Evolutionary conservation across 2,329 filamentous ascomycete genomes (phyloP), one percentile per base, ranked within the genome.

Genomic region (Pseudogymnoascus sp.): DNA sequence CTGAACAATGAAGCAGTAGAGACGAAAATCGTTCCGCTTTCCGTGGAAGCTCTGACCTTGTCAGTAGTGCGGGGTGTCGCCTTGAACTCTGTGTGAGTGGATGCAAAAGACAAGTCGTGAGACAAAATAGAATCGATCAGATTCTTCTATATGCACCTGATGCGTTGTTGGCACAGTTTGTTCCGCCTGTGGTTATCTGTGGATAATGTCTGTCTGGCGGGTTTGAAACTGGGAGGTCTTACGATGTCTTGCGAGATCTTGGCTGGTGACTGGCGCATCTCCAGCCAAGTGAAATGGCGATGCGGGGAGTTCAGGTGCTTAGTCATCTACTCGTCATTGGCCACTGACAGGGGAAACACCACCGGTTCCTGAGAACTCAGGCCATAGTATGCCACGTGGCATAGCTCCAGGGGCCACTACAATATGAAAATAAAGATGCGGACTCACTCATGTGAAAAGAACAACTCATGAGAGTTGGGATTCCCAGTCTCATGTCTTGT

Each of bases 301-400:
- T 55, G 49, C 49, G 49, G 49, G 49, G 49, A 55, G 49, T 33
- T 11, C 19, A 6, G 49, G 14, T 55, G 49, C 29, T 55, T 55
- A 55, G 49, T 55, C n/a, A 55, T 55, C 29, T 29, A 12, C 16
- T 21, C 49, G 49, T 55, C 49, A 55, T 55, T 55, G 49, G 49
- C 6, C 29, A 14, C 16, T 35, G 49, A 55, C 29, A 55, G 49
- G 29, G 29, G 45, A 31, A 35, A 26, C 10, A 5, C n/a, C 49
- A 12, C 29, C 19, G 33, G 49, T 55, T 21, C 29, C 49, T 55
- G n/a, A 35, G 11, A 55, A 55, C 10, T 55, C 49, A 55, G 49
- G 49, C 49, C 49, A 35, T 3, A 2, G 3, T 33, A 14, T 33
- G 49, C 49, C 49, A 55, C 49, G 49, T 55, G 49, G 29, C 49